Base-by-base conservation (phyloP, 2,329 filamentous ascomycete genomes). In the Chalara sp. region DNA sequence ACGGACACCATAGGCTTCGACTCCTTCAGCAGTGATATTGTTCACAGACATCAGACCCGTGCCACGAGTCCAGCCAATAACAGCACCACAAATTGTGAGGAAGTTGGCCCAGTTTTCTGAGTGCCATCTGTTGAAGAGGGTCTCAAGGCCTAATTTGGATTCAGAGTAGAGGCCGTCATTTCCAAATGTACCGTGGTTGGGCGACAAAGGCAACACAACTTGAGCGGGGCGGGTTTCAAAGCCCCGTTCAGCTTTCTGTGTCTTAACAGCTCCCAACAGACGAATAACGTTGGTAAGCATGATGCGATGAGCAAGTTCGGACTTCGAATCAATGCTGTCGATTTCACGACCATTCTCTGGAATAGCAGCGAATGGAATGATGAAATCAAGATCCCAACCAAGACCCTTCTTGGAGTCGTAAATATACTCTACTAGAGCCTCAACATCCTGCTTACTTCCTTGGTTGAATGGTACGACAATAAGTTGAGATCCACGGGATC, bases 381-480 rank as follows among this genome's bases (percentile, higher is more conserved):
- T 86, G 68, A 85, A 96, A 72, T 99, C 93, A 37, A 99, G 81
- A 71, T 99, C 93, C 93, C 95, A 99, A 58, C 93, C 93, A 7
- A 99, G 85, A 57, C 95, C 95, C 67, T 85, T 91, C 84, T 97
- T 99, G 56, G 86, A 70, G 66, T 97, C 92, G 68, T 96, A 99
- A 66, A 99, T 95, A 75, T 97, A 99, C 54, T 96, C 81, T 48
- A 99, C 78, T 6, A 99, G 79, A 44, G 90, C 90, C 69, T 97
- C 89, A 35, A 96, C 88, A 67, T 99, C 93, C 69, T 97, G 92
- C 74, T 96, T 95, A 76, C 92, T 97, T 57, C 92, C 93, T 70
- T 96, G 91, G 72, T 99, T 99, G 81, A 99, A 99, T 46, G 95
- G 93, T 50, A 97, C 95, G 50, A 99, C 93, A 40, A 99, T 89